Evolutionary conservation across 2,329 filamentous ascomycete genomes (phyloP).

Genomic region (Fusarium abutilonis): DNA sequence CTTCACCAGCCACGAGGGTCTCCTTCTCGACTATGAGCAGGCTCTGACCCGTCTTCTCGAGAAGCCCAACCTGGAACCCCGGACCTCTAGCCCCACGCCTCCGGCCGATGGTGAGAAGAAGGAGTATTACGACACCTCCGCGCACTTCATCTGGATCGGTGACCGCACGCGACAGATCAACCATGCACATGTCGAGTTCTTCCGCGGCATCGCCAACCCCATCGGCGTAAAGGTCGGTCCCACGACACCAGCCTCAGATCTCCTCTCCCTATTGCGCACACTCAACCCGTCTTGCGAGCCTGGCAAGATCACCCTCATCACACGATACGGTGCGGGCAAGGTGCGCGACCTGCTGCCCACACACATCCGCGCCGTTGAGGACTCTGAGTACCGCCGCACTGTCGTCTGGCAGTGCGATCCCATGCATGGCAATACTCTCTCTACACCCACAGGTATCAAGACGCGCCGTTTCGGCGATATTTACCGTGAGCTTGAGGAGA

Average conservation of each 20-base stretch:
- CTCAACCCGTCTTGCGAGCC: slow-evolving; percentile 85
- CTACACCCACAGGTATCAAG: slow-evolving; percentile 82
- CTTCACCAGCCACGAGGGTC: slow-evolving; percentile 93
- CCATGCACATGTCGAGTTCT: slow-evolving; percentile 95
- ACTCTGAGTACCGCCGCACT: slow-evolving; percentile 70
- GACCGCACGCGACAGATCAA: slow-evolving; percentile 94
- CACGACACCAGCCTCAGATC: slow-evolving; percentile 78
- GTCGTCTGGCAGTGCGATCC: slow-evolving; percentile 99
- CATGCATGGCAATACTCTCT: slow-evolving; percentile 88
- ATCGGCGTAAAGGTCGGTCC: slow-evolving; percentile 97
- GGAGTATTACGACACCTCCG: slow-evolving; percentile 92
- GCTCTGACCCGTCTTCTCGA: slow-evolving; percentile 80
- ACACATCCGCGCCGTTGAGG: slow-evolving; percentile 90
- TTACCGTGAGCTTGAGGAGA: slow-evolving; percentile 84
- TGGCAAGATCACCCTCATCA: slow-evolving; percentile 96
- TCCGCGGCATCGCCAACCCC: slow-evolving; percentile 94
- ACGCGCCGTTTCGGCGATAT: slow-evolving; percentile 92
- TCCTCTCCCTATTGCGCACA: slow-evolving; percentile 80
- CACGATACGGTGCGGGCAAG: slow-evolving; percentile 85
- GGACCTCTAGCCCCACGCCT: slow-evolving; percentile 56
- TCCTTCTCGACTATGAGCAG: slow-evolving; percentile 95
- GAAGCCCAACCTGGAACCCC: slow-evolving; percentile 61
- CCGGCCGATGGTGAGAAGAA: slow-evolving; percentile 52
- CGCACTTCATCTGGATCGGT: slow-evolving; percentile 98
- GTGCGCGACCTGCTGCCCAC: slow-evolving; percentile 79